phyloP scores from a whole-genome alignment of 176 grass and related monocot genomes.

The Carex pumila region DNA sequence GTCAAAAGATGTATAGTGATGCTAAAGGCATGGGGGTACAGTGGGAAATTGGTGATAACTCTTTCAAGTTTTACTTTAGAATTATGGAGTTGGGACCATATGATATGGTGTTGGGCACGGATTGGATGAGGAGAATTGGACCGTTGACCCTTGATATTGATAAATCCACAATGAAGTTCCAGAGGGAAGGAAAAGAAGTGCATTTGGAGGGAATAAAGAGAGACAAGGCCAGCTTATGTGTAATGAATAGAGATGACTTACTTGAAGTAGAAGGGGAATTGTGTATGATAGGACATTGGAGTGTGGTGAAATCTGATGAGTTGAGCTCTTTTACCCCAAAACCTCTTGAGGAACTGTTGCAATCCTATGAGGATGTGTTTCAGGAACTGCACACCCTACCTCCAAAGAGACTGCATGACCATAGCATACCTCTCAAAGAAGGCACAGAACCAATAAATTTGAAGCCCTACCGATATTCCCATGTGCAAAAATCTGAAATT shows the following conservation, averaged over 20 bases:
- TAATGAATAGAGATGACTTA: not conserved
- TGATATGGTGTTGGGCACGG: not conserved
- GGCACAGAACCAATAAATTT: not conserved
- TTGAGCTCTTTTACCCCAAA: not conserved
- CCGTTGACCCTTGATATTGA: not conserved
- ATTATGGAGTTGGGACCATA: not conserved
- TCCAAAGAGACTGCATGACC: not conserved
- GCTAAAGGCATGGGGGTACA: not conserved
- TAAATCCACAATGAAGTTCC: not conserved
- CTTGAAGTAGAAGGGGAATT: not conserved
- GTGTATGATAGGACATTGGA: not conserved
- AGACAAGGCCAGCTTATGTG: not conserved
- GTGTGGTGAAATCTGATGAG: not conserved
- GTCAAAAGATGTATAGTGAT: not conserved
- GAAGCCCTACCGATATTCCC: not conserved
- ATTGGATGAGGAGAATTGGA: not conserved
- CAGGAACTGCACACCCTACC: not conserved
- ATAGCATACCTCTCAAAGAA: not conserved
- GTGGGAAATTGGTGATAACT: not conserved
- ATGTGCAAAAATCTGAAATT: not conserved
- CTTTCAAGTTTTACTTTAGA: not conserved
- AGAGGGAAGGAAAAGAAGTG: not conserved
- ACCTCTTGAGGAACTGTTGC: not conserved
- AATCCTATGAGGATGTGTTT: not conserved
- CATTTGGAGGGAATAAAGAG: not conserved